These are phyloP conservation scores for Calonectria henricotiae DNA, from an alignment of 2,329 filamentous ascomycete species.

Conservation along the genomic window DNA sequence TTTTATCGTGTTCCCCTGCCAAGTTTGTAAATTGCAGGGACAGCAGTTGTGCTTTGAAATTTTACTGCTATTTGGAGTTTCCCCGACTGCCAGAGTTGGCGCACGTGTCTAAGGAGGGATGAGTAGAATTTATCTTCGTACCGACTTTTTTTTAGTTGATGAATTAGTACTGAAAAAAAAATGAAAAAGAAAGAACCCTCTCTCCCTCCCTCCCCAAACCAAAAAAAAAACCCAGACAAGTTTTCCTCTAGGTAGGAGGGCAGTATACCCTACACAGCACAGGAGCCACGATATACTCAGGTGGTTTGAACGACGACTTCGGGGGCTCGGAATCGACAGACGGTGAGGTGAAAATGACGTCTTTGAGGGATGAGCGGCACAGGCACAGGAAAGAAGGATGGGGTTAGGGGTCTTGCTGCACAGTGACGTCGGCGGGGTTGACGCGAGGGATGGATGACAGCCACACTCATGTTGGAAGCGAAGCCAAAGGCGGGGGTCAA, in stretches of 20 bases:
- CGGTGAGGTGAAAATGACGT: slow-evolving; percentile 8
- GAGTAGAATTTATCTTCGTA: not conserved
- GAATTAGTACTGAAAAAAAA: not conserved
- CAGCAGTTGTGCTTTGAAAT: not conserved
- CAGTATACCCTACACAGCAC: not conserved
- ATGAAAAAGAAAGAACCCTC: not conserved
- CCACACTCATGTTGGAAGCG: slow-evolving; percentile 14
- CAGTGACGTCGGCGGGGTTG: slow-evolving; percentile 38
- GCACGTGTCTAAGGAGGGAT: not conserved
- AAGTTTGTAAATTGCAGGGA: not conserved
- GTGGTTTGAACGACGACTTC: not conserved
- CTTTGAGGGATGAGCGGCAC: slow-evolving; percentile 2
- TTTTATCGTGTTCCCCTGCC: not conserved
- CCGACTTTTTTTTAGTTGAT: not conserved
- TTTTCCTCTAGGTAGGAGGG: too few species aligned
- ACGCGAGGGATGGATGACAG: slow-evolving; percentile 24
- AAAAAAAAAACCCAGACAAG: too few species aligned
- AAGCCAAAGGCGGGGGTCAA: slow-evolving; percentile 10
- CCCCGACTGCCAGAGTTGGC: too few species aligned
- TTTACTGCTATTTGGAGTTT: not conserved
- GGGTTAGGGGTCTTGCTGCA: slow-evolving; percentile 26
- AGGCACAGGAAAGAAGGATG: slow-evolving; percentile 1
- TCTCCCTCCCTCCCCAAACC: too few species aligned
- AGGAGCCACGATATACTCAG: not conserved
- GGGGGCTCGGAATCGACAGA: slow-evolving; percentile 12